A percentile compares a stretch with the other conserved stretches of the same genome.
phyloP scores from a whole-genome alignment of 495 filamentous ascomycete genomes.

The Xylaria grammica region DNA sequence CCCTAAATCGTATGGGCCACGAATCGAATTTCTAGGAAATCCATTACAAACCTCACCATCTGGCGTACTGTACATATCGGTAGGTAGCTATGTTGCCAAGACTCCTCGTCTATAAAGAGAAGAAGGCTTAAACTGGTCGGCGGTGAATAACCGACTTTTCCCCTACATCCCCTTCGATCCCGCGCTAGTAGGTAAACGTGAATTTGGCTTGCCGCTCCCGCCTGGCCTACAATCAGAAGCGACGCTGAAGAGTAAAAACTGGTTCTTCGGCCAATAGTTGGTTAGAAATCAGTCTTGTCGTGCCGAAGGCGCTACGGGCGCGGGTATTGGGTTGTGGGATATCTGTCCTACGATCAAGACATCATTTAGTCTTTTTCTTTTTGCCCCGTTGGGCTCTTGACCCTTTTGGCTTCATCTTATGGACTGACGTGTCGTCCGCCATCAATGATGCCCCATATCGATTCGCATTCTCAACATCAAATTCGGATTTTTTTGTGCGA shows the following conservation, averaged over 20 bases:
- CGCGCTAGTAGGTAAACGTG: slow-evolving; percentile 30
- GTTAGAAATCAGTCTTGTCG: background rate
- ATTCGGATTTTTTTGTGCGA: slow-evolving; percentile 75
- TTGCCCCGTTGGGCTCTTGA: slow-evolving; percentile 30
- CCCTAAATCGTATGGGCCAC: slow-evolving; percentile 27
- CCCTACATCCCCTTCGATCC: background rate
- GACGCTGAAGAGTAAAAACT: background rate
- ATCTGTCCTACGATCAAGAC: background rate
- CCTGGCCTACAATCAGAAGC: slow-evolving; percentile 44
- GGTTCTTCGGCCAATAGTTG: background rate
- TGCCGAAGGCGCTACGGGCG: background rate
- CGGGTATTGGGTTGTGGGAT: background rate
- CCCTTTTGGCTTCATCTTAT: slow-evolving; percentile 57
- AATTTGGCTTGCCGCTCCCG: slow-evolving; percentile 60
- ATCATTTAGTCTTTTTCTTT: slow-evolving; percentile 36
- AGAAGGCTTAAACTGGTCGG: slow-evolving; percentile 58
- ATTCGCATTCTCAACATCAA: slow-evolving; percentile 78
- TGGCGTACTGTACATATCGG: slow-evolving; percentile 69
- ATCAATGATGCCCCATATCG: slow-evolving; percentile 55
- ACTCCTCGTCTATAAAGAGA: slow-evolving; percentile 70
- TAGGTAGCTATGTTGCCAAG: slow-evolving; percentile 73
- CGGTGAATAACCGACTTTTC: background rate
- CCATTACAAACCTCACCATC: slow-evolving; percentile 62
- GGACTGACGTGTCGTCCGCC: slow-evolving; percentile 45
- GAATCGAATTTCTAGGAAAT: slow-evolving; percentile 61